Conservation (phyloP, 2,329 filamentous ascomycete species). For the Ophiosphaerella herpotricha region DNA sequence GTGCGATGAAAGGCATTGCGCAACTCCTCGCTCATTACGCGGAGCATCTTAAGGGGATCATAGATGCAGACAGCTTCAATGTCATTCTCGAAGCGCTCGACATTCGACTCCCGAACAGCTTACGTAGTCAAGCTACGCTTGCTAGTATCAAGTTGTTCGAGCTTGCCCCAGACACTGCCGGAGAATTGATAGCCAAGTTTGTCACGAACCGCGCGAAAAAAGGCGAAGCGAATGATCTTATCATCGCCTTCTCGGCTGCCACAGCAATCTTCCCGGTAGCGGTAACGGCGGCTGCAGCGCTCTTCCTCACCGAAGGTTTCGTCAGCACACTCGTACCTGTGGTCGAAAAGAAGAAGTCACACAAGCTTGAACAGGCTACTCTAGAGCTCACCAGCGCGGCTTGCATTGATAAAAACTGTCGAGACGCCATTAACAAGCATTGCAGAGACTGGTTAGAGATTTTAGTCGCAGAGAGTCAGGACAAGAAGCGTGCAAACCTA, state of each 20-base stretch:
- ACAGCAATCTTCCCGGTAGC: slow-evolving; percentile 85
- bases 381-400: slow-evolving; percentile 90
- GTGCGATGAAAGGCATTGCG: slow-evolving; percentile 64
- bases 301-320: slow-evolving; percentile 91
- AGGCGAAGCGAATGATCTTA: slow-evolving; percentile 83
- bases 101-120: slow-evolving; percentile 72
- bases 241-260: slow-evolving; percentile 91
- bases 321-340: slow-evolving; percentile 75
- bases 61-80: slow-evolving; percentile 78
- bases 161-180: slow-evolving; percentile 71
- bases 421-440: slow-evolving; percentile 82
- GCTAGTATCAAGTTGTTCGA: slow-evolving; percentile 84
- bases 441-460: slow-evolving; percentile 87
- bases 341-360: slow-evolving; percentile 80
- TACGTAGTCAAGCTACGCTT: slow-evolving; percentile 81
- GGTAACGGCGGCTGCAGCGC: slow-evolving; percentile 71
- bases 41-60: slow-evolving; percentile 60
- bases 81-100: slow-evolving; percentile 87
- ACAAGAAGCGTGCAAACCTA: slow-evolving; percentile 58
- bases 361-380: slow-evolving; percentile 82
- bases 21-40: slow-evolving; percentile 62
- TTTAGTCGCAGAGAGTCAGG: slow-evolving; percentile 73
- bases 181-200: slow-evolving; percentile 72
- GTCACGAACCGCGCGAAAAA: slow-evolving; percentile 73
- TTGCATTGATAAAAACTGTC: slow-evolving; percentile 81